phyloP scores from a whole-genome alignment of 129 eudicot genomes.

The Lactuca saligna region DNA sequence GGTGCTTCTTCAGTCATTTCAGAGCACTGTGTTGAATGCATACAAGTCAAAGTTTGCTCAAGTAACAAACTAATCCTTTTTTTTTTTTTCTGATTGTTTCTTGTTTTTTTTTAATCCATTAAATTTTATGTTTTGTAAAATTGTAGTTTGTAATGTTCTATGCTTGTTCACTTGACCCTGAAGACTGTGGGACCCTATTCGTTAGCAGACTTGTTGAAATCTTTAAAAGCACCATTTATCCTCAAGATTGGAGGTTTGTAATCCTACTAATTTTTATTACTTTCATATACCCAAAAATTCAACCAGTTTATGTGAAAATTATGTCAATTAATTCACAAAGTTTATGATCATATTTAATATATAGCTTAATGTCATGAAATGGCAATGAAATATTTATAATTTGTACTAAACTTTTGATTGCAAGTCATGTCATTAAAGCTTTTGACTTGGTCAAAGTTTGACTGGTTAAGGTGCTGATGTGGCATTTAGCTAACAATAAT shows the following conservation, averaged over 20 bases:
- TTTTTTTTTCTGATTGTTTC: constrained; percentile 11
- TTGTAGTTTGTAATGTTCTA: constrained; percentile 93
- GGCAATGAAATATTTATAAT: too few species aligned
- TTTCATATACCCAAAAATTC: neutral
- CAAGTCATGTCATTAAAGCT: too few species aligned
- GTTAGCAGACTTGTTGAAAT: constrained; percentile 57
- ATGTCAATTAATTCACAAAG: too few species aligned
- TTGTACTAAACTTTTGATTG: too few species aligned
- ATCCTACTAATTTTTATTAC: constrained; percentile 8
- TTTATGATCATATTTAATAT: too few species aligned
- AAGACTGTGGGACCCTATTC: constrained; percentile 64
- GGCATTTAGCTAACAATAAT: neutral
- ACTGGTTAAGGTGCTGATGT: too few species aligned
- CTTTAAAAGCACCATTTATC: constrained; percentile 37
- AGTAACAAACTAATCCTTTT: constrained; percentile 38
- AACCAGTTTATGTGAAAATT: neutral
- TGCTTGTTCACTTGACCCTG: constrained; percentile 92
- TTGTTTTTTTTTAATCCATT: neutral
- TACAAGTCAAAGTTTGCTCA: constrained; percentile 92
- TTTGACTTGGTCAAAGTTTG: neutral
- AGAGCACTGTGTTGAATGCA: constrained; percentile 67
- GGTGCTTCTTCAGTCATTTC: constrained; percentile 81
- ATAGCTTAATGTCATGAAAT: too few species aligned
- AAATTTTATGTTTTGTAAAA: neutral
- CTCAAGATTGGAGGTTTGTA: constrained; percentile 84